phyloP scores from a whole-genome alignment of 2,329 filamentous ascomycete genomes.

The Colletotrichum scovillei region DNA sequence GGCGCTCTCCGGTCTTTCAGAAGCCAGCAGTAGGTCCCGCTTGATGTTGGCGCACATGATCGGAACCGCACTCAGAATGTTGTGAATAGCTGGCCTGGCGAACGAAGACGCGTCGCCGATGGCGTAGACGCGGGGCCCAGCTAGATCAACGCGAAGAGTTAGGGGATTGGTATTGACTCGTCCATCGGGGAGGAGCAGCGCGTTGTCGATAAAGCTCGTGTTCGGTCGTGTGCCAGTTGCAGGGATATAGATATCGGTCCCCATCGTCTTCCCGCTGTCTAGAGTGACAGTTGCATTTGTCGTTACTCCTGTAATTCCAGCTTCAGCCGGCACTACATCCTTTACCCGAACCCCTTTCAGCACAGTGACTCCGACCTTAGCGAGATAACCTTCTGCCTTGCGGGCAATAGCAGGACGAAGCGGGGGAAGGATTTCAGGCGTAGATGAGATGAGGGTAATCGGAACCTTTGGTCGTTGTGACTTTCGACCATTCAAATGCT shows the following conservation, averaged over 20 bases:
- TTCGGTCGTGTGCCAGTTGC: slow-evolving; percentile 55
- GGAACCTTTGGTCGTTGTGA: slow-evolving; percentile 47
- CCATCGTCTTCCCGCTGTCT: slow-evolving; percentile 49
- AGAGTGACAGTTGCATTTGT: slow-evolving; percentile 50
- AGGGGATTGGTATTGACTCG: slow-evolving; percentile 50
- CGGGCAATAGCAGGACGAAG: slow-evolving; percentile 51
- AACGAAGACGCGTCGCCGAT: slow-evolving; percentile 56
- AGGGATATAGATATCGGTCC: slow-evolving; percentile 61
- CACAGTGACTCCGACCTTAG: slow-evolving; percentile 58
- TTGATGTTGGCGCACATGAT: slow-evolving; percentile 60
- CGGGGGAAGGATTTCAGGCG: slow-evolving; percentile 51
- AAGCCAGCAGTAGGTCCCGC: slow-evolving; percentile 56
- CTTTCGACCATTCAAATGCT: slow-evolving; percentile 59
- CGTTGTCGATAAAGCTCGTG: slow-evolving; percentile 48
- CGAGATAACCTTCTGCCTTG: slow-evolving; percentile 54
- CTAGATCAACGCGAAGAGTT: slow-evolving; percentile 49
- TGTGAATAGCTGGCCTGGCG: slow-evolving; percentile 55
- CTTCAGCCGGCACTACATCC: slow-evolving; percentile 42
- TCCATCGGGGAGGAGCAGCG: slow-evolving; percentile 47
- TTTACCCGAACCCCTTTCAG: slow-evolving; percentile 53
- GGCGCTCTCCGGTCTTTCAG: slow-evolving; percentile 38
- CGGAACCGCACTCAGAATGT: slow-evolving; percentile 52
- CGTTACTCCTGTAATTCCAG: slow-evolving; percentile 43
- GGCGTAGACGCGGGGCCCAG: slow-evolving; percentile 54
- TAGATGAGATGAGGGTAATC: slow-evolving; percentile 58